Conservation (phyloP, 257 asterid species). For the Nemophila menziesii region DNA sequence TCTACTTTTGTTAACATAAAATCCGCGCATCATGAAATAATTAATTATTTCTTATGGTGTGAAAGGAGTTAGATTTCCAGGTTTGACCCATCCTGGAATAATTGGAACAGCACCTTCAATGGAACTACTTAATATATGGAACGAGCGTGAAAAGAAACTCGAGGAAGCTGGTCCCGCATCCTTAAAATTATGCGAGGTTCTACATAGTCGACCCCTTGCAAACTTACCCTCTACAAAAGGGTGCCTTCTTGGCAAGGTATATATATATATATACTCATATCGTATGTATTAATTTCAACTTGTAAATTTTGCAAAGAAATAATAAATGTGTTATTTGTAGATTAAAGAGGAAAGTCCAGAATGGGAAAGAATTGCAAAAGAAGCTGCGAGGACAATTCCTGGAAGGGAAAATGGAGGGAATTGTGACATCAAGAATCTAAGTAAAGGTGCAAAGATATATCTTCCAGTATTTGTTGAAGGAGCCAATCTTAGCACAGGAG, state of each 20-base stretch:
- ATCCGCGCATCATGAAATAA: background rate
- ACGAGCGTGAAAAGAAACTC: conserved; percentile 59
- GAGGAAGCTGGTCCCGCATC: conserved; percentile 60
- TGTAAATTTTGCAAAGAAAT: background rate
- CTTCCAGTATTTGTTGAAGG: conserved; percentile 96
- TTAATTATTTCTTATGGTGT: background rate
- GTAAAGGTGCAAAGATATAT: conserved; percentile 86
- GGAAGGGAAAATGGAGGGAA: conserved; percentile 97
- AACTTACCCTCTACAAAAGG: conserved; percentile 75
- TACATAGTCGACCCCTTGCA: conserved; percentile 80
- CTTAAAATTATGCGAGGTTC: conserved; percentile 64
- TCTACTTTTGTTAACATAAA: background rate
- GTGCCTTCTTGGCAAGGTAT: conserved; percentile 88
- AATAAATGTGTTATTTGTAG: conserved; percentile 21
- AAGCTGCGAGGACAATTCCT: conserved; percentile 90
- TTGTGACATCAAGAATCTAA: conserved; percentile 88
- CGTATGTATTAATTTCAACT: background rate
- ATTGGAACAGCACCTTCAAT: conserved; percentile 90
- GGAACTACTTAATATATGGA: conserved; percentile 79
- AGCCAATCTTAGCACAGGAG: conserved; percentile 93
- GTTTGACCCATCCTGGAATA: conserved; percentile 85
- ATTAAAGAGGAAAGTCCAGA: conserved; percentile 62
- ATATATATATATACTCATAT: background rate
- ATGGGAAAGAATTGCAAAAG: conserved; percentile 77
- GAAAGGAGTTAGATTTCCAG: conserved; percentile 84